A percentile compares a stretch with the other conserved stretches of the same genome.
These are phyloP conservation scores for Arachnopeziza araneosa DNA, from an alignment of 2,329 filamentous ascomycete species.

Conservation along the genomic window DNA sequence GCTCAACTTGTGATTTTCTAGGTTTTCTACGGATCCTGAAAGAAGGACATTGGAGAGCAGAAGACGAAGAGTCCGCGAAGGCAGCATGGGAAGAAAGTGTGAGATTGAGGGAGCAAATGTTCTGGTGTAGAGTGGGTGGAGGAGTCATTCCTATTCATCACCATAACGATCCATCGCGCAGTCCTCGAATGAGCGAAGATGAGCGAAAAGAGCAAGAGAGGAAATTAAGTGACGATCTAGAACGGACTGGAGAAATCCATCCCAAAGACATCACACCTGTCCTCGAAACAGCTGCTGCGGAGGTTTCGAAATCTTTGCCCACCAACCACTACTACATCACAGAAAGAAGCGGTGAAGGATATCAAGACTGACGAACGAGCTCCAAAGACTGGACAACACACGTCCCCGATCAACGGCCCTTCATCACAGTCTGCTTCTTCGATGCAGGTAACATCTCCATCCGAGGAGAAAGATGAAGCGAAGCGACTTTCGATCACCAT, in stretches of 20 bases:
- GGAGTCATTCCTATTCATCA: conserved; percentile 65
- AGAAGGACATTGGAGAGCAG: conserved; percentile 84
- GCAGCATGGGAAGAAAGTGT: conserved; percentile 94
- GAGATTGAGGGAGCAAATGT: conserved; percentile 86
- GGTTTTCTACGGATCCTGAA: conserved; percentile 87
- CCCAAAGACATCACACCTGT: conserved; percentile 28
- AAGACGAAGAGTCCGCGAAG: conserved; percentile 77
- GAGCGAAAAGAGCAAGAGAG: conserved; percentile 24
- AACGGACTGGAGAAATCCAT: conserved; percentile 26
- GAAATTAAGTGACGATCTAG: conserved; percentile 26
- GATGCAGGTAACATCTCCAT: conserved; percentile 10
- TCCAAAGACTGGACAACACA: neutral
- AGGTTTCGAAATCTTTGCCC: neutral
- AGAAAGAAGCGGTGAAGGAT: neutral
- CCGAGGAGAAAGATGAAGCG: conserved; percentile 26
- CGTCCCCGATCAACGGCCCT: no score
- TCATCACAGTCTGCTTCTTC: conserved; percentile 19
- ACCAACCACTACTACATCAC: no score
- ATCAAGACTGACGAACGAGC: neutral
- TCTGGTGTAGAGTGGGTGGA: conserved; percentile 89
- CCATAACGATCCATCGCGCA: conserved; percentile 17
- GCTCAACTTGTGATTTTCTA: conserved; percentile 87
- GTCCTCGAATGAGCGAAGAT: conserved; percentile 26
- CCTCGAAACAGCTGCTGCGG: conserved; percentile 1
- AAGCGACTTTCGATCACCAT: conserved; percentile 36